Evolutionary conservation across 1,284 basidiomycete genomes (phyloP), one percentile per base, ranked within the genome.

Genomic region (Tetrapyrgos nigripes): DNA sequence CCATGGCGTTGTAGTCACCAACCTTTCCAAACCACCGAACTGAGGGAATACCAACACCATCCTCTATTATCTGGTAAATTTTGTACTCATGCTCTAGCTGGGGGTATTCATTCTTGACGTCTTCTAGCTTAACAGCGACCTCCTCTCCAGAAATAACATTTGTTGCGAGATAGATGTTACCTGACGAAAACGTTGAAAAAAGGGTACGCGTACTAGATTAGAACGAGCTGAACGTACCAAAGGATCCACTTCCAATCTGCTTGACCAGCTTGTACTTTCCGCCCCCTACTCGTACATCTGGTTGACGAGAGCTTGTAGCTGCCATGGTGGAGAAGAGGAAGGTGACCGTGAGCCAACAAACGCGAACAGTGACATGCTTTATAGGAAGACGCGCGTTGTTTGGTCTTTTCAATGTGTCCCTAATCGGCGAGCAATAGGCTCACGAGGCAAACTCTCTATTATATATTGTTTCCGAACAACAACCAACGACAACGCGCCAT

Each of bases 1-100:
- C 97, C 97, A 99, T 98, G 60, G 97, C 97, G 64, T 99, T 98
- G 85, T 98, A 99, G 76, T 99, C 96, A 75, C 96, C 98, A 76
- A 99, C 97, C 63, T 96, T 97, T 44, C 97, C 97, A 75, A 94
- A 99, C 97, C 97, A 93, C 70, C 96, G 83, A 57, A 98, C 97
- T 66, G 98, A 98, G 4, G 97, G 97, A 17, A 99, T 94, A 60
- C 97, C 97, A 55, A 99, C 97, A 69, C 97, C 97, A 62, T 96
- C 97, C 19, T 97, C 96, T 43, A 99, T 87, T 21, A 94, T 96
- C 88, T 97, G 96, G 84, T 95, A 95, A 10, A 37, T n/a, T n/a
- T 37, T 37, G 10, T 10, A n/a, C n/a, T 37, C n/a, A n/a, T 37
- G n/a, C n/a, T n/a, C 35, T 10, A 37, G 35, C 35, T 37, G 35